Evolutionary conservation across 805 yeast genomes (phyloP), one percentile per base, ranked within the genome.

Genomic region (Wickerhamomyces mucosus): DNA sequence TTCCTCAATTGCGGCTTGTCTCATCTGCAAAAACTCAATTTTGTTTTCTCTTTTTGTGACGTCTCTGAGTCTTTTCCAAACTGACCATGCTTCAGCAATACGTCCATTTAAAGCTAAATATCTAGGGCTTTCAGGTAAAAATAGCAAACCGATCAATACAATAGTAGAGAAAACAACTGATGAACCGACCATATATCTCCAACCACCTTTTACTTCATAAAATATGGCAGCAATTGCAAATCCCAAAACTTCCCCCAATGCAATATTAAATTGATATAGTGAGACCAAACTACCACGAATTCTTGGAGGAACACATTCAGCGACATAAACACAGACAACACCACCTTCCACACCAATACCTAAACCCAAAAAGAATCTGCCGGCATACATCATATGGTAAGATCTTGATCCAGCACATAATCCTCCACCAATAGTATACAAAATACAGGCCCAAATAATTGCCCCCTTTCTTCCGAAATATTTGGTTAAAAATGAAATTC

Each of bases 311-410:
- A 70, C 74, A 33, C 70, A 67, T 45, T 75, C 82, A 16, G 78
- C 64, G 32, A 75, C 69, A 46, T 74, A 75, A 34, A 72, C 66
- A 43, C 76, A 75, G 39, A 75, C 75, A 45, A 72, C 65, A 29
- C 77, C 78, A 47, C 78, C 76, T 51, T 74, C 81, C 27, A 75
- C 62, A 38, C 83, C 83, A 33, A 75, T 68, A 44, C 81, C 82
- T 21, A 72, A 52, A 38, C 83, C 83, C 24, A 75, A 56, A 33
- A 73, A 47, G 41, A 74, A 67, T 45, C 81, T 65, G 47, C 78
- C 71, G 34, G 75, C 75, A 53, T 64, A 63, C 64, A 79, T 58
- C 59, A 72, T 71, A 20, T 56, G 51, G 28, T 59, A 59, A 38
- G 47, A 49, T 15, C 46, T 59, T 15, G 70, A 47, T 28, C 71